Evolutionary conservation across 805 yeast species (phyloP).

Genomic region (Hanseniaspora singularis): DNA sequence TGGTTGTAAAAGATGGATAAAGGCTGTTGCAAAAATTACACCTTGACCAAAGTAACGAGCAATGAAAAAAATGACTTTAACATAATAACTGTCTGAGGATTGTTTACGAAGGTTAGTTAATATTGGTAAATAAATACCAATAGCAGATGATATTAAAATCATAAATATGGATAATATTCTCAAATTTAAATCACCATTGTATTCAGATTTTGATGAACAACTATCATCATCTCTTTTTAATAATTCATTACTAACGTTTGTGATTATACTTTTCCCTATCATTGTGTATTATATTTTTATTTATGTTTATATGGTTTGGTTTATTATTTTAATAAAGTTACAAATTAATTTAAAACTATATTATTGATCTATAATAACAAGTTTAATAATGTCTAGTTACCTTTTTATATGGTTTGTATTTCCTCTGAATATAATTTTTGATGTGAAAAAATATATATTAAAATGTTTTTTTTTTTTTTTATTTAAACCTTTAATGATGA

Average conservation of each 20-base stretch:
- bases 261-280: background rate
- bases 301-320: background rate
- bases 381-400: no score
- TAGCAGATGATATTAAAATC: constrained; percentile 41
- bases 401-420: no score
- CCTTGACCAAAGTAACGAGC: constrained; percentile 76
- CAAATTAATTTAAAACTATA: no score
- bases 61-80: constrained; percentile 38
- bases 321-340: no score
- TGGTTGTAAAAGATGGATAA: constrained; percentile 60
- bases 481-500: no score
- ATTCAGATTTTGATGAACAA: constrained; percentile 36
- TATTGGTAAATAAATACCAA: constrained; percentile 54
- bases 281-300: background rate
- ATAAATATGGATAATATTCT: constrained; percentile 56
- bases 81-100: background rate
- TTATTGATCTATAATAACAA: no score
- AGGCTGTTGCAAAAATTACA: constrained; percentile 71
- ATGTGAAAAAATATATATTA: no score
- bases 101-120: background rate
- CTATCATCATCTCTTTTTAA: constrained; percentile 17
- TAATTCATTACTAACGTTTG: background rate
- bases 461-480: no score
- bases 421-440: no score
- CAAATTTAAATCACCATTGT: constrained; percentile 31